Percentiles rank a stretch among this genome's conserved stretches.
These are phyloP conservation scores for Xylaria castorea DNA, from an alignment of 495 filamentous ascomycete species.

Conservation along the genomic window DNA sequence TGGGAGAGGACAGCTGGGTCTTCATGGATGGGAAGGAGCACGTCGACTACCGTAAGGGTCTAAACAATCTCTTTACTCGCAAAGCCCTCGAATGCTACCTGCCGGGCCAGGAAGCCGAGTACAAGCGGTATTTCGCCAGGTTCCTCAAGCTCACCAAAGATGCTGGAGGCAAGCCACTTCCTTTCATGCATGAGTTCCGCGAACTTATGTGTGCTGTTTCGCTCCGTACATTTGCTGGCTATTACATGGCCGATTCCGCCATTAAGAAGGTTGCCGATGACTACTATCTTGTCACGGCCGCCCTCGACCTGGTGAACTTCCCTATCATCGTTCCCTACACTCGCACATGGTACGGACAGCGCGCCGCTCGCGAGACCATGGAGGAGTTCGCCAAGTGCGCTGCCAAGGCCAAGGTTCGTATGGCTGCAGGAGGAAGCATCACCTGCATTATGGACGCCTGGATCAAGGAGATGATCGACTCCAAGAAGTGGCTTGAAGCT, in stretches of 20 bases:
- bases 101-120: constrained; percentile 90
- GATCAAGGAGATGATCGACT: constrained; percentile 85
- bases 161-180: constrained; percentile 70
- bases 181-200: constrained; percentile 92
- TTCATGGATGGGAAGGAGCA: constrained; percentile 96
- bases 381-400: constrained; percentile 90
- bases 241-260: constrained; percentile 88
- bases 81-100: constrained; percentile 87
- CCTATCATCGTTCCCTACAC: constrained; percentile 96
- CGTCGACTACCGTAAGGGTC: constrained; percentile 94
- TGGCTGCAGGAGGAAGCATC: constrained; percentile 86
- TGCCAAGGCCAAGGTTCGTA: constrained; percentile 88
- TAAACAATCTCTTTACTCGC: constrained; percentile 94
- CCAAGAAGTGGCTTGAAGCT: constrained; percentile 74
- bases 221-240: constrained; percentile 93
- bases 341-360: constrained; percentile 97
- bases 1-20: constrained; percentile 93
- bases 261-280: constrained; percentile 97
- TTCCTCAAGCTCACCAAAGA: constrained; percentile 79
- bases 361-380: constrained; percentile 90
- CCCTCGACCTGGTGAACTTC: constrained; percentile 97
- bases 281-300: constrained; percentile 95
- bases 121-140: constrained; percentile 81
- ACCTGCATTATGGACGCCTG: constrained; percentile 95
- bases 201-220: constrained; percentile 96